Percentiles rank a stretch among this genome's conserved stretches.
Evolutionary conservation across 1,139 yeast species (phyloP).

Genomic region (Candida tropicalis): DNA sequence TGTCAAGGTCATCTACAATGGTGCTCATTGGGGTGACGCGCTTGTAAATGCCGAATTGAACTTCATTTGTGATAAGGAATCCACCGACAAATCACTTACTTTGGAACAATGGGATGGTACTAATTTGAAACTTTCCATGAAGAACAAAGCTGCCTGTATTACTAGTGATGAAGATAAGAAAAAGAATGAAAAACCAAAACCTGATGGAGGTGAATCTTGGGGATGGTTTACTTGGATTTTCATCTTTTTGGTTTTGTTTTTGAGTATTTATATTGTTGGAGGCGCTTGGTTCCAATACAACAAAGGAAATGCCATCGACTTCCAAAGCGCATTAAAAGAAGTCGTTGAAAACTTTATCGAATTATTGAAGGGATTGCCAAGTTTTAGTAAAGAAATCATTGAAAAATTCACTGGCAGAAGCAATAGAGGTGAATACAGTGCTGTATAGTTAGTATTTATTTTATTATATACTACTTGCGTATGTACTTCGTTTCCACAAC

Average conservation of each 20-base stretch:
- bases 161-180: constrained; percentile 28
- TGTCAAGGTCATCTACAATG: constrained; percentile 49
- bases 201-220: constrained; percentile 57
- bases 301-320: constrained; percentile 54
- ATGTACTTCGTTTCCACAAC: too few relatives aligned
- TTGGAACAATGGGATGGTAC: constrained; percentile 37
- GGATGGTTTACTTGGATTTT: constrained; percentile 81
- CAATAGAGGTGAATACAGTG: constrained; percentile 38
- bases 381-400: constrained; percentile 67
- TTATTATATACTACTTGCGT: too few relatives aligned
- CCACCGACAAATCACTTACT: constrained; percentile 35
- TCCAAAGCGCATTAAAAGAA: constrained; percentile 62
- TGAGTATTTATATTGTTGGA: constrained; percentile 73
- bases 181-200: constrained; percentile 24
- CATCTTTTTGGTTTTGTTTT: constrained; percentile 64
- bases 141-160: constrained; percentile 43
- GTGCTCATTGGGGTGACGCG: constrained; percentile 73
- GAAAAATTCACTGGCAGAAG: constrained; percentile 69
- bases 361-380: constrained; percentile 65
- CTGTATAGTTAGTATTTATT: constrained; percentile 6
- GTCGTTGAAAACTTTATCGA: constrained; percentile 70
- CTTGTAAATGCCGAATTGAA: constrained; percentile 52
- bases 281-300: constrained; percentile 78
- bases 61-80: constrained; percentile 52
- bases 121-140: constrained; percentile 27